Evolutionary conservation across 2,329 filamentous ascomycete genomes (phyloP), one percentile per base, ranked within the genome.

Genomic region (Botryosphaeria dothidea): DNA sequence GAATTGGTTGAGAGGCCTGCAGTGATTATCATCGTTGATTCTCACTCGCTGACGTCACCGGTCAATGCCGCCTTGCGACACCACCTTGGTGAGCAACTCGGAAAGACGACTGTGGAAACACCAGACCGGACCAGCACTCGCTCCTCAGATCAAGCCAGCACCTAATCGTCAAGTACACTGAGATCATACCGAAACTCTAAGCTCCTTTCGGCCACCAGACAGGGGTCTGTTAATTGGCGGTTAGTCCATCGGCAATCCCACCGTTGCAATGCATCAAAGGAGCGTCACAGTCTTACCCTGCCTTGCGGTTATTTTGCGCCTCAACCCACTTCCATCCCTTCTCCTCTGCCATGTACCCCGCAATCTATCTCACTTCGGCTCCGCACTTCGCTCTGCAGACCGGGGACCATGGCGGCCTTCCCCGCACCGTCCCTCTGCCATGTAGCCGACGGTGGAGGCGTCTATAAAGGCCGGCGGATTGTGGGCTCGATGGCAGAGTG

Each of bases 201-300:
- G 13, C 4, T n/a, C n/a, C 8, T 5, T 4, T 8, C 21, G 17
- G 3, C 51, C 51, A 19, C 21, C 45, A 9, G 19, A 9, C n/a
- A n/a, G 23, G 11, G 21, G 15, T 31, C 11, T 7, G 34, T 23
- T 6, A 23, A 19, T 25, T 15, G 38, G 38, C 23, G 7, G 46
- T 3, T 25, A 21, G 23, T 31, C 46, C 21, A 23, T 17, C 49
- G 41, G 41, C 56, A 60, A 60, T 60, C 41, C 56, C 56, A 60
- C 56, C 56, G 56, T 60, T 60, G 56, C 56, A 60, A 60, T 34
- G 56, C 56, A 34, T 45, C 34, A 19, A 4, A 8, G 27, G 17
- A 21, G n/a, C 23, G 38, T 43, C 38, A 15, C 38, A 29, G 27
- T 43, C 52, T 43, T 19, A 34, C 27, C 23, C 52, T 29, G 51